Evolutionary conservation across 345 rosid genomes (phyloP).

Genomic region (Psidium friedrichsthalianum): DNA sequence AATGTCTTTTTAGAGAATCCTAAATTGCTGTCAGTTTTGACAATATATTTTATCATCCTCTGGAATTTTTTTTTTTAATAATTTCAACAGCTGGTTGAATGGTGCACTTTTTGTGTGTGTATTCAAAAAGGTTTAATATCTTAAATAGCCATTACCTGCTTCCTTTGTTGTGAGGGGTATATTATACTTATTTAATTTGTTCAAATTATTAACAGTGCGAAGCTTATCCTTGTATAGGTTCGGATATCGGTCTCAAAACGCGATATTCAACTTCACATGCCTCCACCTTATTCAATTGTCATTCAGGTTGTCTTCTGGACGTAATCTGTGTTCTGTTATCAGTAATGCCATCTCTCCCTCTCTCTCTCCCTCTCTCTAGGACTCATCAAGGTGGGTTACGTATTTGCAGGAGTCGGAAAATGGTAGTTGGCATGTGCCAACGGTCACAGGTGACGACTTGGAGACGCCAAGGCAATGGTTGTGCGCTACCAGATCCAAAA

Average conservation of each 20-base stretch:
- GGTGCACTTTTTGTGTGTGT: not conserved
- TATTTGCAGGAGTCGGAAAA: constrained; percentile 69
- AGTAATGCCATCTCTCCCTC: not conserved
- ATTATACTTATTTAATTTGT: not conserved
- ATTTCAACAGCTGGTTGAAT: not conserved
- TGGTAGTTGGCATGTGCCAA: constrained; percentile 89
- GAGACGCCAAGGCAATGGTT: constrained; percentile 72
- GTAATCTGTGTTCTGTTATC: not conserved
- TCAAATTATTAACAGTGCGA: not conserved
- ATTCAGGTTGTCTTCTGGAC: constrained; percentile 51
- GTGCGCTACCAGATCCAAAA: constrained; percentile 42
- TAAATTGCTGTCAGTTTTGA: not conserved
- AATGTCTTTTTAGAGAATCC: not conserved
- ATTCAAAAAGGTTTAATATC: not conserved
- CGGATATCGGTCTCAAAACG: constrained; percentile 36
- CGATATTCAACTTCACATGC: constrained; percentile 59
- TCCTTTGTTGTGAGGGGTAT: not conserved
- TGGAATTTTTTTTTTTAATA: not conserved
- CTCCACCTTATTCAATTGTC: constrained; percentile 90
- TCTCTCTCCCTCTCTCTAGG: not conserved
- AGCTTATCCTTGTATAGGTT: constrained; percentile 23
- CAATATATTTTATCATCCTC: not conserved
- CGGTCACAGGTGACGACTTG: constrained; percentile 43
- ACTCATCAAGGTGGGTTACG: not conserved
- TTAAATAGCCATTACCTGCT: not conserved